Conservation (phyloP, 495 filamentous ascomycete species). For the Polyplosphaeria fusca region DNA sequence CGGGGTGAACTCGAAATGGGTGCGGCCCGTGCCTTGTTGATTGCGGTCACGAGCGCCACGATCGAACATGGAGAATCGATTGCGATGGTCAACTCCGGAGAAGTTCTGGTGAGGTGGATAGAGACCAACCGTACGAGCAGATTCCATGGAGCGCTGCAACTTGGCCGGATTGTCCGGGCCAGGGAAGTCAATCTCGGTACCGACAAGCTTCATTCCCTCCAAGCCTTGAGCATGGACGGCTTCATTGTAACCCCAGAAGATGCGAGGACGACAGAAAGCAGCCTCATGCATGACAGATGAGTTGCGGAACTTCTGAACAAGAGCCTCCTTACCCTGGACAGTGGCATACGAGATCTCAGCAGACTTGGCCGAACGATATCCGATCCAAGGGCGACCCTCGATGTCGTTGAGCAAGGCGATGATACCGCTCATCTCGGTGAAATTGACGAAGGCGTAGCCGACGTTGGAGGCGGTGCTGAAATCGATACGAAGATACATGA, state of each 20-base stretch:
- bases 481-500: slow-evolving; percentile 88
- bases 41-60: slow-evolving; percentile 15
- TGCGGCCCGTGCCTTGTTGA: background rate
- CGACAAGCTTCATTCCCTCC: background rate
- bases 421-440: slow-evolving; percentile 64
- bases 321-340: slow-evolving; percentile 84
- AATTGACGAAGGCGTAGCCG: slow-evolving; percentile 97
- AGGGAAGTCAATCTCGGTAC: slow-evolving; percentile 20
- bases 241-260: slow-evolving; percentile 10
- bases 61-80: slow-evolving; percentile 9
- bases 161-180: slow-evolving; percentile 24
- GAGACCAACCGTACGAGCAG: slow-evolving; percentile 20
- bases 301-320: slow-evolving; percentile 93
- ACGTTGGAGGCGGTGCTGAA: slow-evolving; percentile 58
- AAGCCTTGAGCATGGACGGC: background rate
- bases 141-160: slow-evolving; percentile 29
- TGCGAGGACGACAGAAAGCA: slow-evolving; percentile 65
- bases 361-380: slow-evolving; percentile 58
- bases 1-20: background rate
- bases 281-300: slow-evolving; percentile 90
- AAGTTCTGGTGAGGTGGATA: slow-evolving; percentile 12
- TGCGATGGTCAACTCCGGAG: slow-evolving; percentile 5
- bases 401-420: slow-evolving; percentile 21
- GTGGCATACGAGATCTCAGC: slow-evolving; percentile 93
- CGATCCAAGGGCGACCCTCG: slow-evolving; percentile 58